Evolutionary conservation across 1,139 yeast genomes (phyloP), one percentile per base, ranked within the genome.

Genomic region (Kodamaea alishanica): DNA sequence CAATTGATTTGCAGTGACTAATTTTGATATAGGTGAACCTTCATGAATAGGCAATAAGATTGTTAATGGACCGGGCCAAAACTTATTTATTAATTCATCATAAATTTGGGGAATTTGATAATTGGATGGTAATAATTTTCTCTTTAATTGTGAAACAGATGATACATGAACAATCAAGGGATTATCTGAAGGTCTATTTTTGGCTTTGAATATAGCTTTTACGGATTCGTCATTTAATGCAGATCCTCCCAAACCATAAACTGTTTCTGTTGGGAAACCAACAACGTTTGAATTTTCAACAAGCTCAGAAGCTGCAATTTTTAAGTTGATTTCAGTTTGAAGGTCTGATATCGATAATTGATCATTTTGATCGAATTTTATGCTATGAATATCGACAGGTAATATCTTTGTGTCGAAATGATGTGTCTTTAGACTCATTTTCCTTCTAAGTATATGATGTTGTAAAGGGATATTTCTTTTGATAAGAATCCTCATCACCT

Each of bases 51-150:
- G 97, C 26, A 92, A 65, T 38, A 92, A 62, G 31, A 92, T 86
- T 0, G 97, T 89, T 42, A 92, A 66, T 0, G 98, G 98, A 0
- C 98, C 98, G 0, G 98, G 98, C 97, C 97, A 92, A 52, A 85
- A 84, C 45, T 71, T 70, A 1, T 70, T 70, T 6, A 90, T 67
- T 33, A 92, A 65, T 0, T 77, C 73, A 24, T 66, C 62, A 54
- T 92, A 92, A 1, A 81, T 70, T 1, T 63, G 60, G 0, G 97
- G 97, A 8, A 92, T 73, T 27, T 68, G 62, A 30, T 65, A 66
- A 35, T 61, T 67, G 6, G 67, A 55, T 11, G 76, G 72, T 30
- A 82, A 63, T 30, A 82, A 59, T 44, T 66, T 63, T 22, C 86
- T 64, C 42, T 79, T 69, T 29, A 92, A 70, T 61, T 89, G 97